phyloP scores from a whole-genome alignment of 139 green algal genomes.

The Chlorella sp. region DNA sequence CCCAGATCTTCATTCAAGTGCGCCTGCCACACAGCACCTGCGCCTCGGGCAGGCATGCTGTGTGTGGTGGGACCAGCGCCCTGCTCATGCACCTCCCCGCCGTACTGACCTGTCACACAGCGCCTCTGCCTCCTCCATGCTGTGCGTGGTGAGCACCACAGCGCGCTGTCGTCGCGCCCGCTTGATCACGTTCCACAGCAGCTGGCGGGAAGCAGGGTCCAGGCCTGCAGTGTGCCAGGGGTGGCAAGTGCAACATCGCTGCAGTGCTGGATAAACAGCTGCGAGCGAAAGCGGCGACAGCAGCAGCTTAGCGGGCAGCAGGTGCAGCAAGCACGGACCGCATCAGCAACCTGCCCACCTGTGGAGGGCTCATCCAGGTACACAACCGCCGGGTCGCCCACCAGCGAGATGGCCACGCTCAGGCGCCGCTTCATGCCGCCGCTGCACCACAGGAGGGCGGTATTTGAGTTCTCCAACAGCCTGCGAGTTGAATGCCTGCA shows the following conservation, averaged over 20 bases:
- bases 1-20: no score
- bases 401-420: conserved; percentile 58
- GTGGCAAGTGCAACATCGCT: no score
- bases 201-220: conserved; percentile 64
- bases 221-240: conserved; percentile 40
- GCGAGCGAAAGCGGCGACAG: background rate
- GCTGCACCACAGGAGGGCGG: conserved; percentile 17
- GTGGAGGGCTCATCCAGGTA: conserved; percentile 79
- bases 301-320: no score
- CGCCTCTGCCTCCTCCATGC: conserved; percentile 78
- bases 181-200: conserved; percentile 85
- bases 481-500: no score
- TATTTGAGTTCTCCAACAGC: background rate
- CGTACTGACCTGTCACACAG: conserved; percentile 71
- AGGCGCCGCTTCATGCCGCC: conserved; percentile 64
- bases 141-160: conserved; percentile 95
- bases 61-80: background rate
- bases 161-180: conserved; percentile 50
- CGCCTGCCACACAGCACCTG: no score
- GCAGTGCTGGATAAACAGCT: no score
- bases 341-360: background rate
- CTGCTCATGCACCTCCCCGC: background rate
- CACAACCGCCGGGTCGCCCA: conserved; percentile 62
- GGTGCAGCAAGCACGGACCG: no score
- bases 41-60: no score